A percentile compares a stretch with the other conserved stretches of the same genome.
Conservation (phyloP, 441 rosid genomes). For the Mallotus repandus region DNA sequence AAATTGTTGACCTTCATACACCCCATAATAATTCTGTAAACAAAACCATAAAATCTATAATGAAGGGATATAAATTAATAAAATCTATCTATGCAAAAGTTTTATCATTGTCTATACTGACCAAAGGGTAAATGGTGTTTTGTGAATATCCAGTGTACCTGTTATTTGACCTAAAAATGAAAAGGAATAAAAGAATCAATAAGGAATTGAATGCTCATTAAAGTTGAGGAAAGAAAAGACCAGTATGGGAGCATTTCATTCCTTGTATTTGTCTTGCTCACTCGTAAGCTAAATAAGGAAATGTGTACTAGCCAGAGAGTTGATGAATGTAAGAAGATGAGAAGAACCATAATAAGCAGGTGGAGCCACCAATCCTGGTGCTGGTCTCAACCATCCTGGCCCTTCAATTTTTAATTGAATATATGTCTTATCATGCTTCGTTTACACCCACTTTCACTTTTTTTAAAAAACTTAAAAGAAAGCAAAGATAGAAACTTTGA, state of each 20-base stretch:
- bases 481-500: background rate
- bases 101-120: conserved; percentile 24
- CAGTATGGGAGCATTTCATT: background rate
- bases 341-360: conserved; percentile 47
- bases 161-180: conserved; percentile 21
- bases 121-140: conserved; percentile 64
- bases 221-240: background rate
- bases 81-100: no score
- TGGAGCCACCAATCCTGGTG: conserved; percentile 49
- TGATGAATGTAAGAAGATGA: conserved; percentile 57
- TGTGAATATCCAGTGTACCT: conserved; percentile 70
- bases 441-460: conserved; percentile 20
- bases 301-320: conserved; percentile 50
- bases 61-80: conserved; percentile 17
- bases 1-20: conserved; percentile 70
- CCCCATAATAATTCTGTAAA: conserved; percentile 64
- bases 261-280: conserved; percentile 28
- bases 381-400: conserved; percentile 54
- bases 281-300: conserved; percentile 77
- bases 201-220: conserved; percentile 14
- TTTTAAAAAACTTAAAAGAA: background rate
- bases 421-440: conserved; percentile 1
- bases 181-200: conserved; percentile 12
- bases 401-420: conserved; percentile 39
- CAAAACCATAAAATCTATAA: conserved; percentile 17